Evolutionary conservation across 2,329 filamentous ascomycete genomes (phyloP).

Genomic region (Aureobasidium sp.): DNA sequence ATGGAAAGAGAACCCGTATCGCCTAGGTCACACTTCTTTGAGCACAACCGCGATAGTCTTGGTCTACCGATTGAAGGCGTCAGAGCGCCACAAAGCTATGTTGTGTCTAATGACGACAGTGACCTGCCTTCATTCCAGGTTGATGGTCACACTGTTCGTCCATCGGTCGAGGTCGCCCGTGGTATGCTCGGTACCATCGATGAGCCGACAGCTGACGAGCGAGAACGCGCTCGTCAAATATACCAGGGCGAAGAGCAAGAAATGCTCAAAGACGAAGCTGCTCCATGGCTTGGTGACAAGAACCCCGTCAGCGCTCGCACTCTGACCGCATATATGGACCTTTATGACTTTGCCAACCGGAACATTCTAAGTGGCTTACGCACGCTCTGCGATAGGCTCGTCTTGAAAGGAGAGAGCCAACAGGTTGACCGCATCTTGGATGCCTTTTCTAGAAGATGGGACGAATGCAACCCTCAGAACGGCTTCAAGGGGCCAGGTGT

Average conservation of each 20-base stretch:
- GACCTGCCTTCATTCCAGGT: constrained; percentile 32
- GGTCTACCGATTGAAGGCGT: not conserved
- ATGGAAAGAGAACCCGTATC: not conserved
- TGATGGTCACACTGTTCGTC: constrained; percentile 34
- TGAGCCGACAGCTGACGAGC: constrained; percentile 58
- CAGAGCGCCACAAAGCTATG: not conserved
- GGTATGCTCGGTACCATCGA: constrained; percentile 16
- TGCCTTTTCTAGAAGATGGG: constrained; percentile 84
- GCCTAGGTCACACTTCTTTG: not conserved
- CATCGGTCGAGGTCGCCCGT: constrained; percentile 5
- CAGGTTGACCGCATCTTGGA: constrained; percentile 93
- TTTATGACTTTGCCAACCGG: constrained; percentile 77
- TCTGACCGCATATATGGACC: constrained; percentile 78
- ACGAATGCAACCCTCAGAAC: constrained; percentile 82
- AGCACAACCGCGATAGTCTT: not conserved
- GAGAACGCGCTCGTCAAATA: constrained; percentile 70
- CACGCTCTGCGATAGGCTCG: constrained; percentile 69
- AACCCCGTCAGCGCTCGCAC: constrained; percentile 44
- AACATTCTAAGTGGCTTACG: constrained; percentile 74
- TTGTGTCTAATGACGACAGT: not conserved
- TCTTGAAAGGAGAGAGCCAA: constrained; percentile 87
- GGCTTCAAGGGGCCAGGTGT: constrained; percentile 89
- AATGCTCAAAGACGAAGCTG: constrained; percentile 69
- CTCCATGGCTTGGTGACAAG: constrained; percentile 76
- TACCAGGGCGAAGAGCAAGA: constrained; percentile 79